These are phyloP conservation scores for Mrakia gelida DNA, from an alignment of 768 basidiomycete genomes.

Conservation along the genomic window DNA sequence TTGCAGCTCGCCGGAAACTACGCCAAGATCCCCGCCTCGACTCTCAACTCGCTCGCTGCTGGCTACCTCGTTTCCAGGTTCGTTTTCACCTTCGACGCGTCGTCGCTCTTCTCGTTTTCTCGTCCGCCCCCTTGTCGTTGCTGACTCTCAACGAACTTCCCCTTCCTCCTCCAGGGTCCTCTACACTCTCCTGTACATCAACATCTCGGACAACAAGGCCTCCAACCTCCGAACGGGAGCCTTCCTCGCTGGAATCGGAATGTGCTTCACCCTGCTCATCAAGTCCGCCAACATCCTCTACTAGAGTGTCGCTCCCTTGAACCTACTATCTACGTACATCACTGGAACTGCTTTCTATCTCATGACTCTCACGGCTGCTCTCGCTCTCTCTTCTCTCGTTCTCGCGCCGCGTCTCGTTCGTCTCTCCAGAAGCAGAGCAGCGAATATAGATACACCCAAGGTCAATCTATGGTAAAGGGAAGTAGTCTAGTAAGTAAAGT, in stretches of 20 bases:
- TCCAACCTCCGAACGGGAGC: slow-evolving; percentile 34
- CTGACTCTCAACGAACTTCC: neutral
- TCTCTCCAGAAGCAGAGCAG: too few relatives aligned
- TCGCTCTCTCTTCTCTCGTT: too few relatives aligned
- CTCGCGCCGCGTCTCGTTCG: too few relatives aligned
- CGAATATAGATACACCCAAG: too few relatives aligned
- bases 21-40: slow-evolving; percentile 34
- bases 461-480: too few relatives aligned
- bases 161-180: neutral
- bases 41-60: slow-evolving; percentile 37
- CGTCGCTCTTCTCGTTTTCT: neutral
- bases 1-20: slow-evolving; percentile 37
- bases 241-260: slow-evolving; percentile 35
- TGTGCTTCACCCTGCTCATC: slow-evolving; percentile 39
- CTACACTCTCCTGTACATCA: slow-evolving; percentile 40
- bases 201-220: slow-evolving; percentile 35
- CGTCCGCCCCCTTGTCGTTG: neutral
- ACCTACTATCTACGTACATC: too few relatives aligned
- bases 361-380: too few relatives aligned
- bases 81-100: neutral
- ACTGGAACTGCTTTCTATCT: too few relatives aligned
- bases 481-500: too few relatives aligned
- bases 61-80: slow-evolving; percentile 36
- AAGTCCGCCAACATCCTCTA: slow-evolving; percentile 37
- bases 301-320: neutral